Evolutionary conservation across 352 stramenopile species (phyloP).

Genomic region (Phytophthora uliginosa): DNA sequence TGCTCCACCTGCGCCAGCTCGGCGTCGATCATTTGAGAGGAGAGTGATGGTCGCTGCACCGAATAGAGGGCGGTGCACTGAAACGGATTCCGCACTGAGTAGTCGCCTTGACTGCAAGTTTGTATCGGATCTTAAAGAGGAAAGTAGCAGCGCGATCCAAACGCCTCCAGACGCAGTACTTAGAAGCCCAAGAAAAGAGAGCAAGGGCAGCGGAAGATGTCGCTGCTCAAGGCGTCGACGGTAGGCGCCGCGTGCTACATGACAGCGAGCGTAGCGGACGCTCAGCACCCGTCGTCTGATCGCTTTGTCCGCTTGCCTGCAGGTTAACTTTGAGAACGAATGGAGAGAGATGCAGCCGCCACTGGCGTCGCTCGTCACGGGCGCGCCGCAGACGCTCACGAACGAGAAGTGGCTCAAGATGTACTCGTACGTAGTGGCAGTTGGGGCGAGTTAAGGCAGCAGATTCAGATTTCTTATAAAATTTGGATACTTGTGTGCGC

Average conservation of each 20-base stretch:
- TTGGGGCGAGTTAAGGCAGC: background rate
- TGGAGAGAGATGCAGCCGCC: constrained; percentile 87
- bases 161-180: constrained; percentile 13
- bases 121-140: constrained; percentile 41
- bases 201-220: constrained; percentile 50
- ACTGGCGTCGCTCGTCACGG: constrained; percentile 82
- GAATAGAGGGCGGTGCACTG: background rate
- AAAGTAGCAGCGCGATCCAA: constrained; percentile 10
- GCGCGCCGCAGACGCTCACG: constrained; percentile 68
- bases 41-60: background rate
- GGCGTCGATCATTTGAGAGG: constrained; percentile 30
- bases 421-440: constrained; percentile 76
- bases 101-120: constrained; percentile 20
- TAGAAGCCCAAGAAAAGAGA: background rate
- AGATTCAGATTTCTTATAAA: no score
- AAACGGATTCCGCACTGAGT: constrained; percentile 21
- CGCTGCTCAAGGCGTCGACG: constrained; percentile 83
- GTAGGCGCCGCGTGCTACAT: constrained; percentile 34
- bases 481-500: no score
- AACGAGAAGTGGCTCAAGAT: constrained; percentile 91
- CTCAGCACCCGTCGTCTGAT: constrained; percentile 3
- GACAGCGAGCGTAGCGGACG: background rate
- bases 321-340: constrained; percentile 90
- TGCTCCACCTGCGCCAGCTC: constrained; percentile 64
- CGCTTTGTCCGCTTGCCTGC: constrained; percentile 2